Conservation (phyloP, 495 filamentous ascomycete species). For the Aspergillus cavernicola region DNA sequence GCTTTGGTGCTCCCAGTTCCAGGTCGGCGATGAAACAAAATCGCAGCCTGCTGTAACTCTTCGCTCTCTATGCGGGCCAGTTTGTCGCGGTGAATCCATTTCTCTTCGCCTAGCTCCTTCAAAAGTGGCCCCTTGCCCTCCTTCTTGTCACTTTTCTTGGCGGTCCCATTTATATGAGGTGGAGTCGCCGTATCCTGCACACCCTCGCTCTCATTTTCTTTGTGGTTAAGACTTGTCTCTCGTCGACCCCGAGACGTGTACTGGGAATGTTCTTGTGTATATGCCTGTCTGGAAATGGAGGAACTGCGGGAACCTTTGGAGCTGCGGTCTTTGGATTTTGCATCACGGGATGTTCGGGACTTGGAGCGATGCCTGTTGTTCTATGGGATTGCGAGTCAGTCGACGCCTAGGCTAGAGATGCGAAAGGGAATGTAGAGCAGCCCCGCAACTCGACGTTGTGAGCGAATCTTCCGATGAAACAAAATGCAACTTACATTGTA, state of each 20-base stretch:
- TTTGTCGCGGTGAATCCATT: slow-evolving; percentile 97
- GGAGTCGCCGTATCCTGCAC: slow-evolving; percentile 30
- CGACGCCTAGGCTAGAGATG: neutral
- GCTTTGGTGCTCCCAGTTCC: slow-evolving; percentile 54
- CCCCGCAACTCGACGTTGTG: too few species aligned
- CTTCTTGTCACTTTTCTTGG: slow-evolving; percentile 16
- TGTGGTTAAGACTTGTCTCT: slow-evolving; percentile 46
- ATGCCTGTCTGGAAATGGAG: slow-evolving; percentile 32
- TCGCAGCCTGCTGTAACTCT: slow-evolving; percentile 85
- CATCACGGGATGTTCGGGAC: slow-evolving; percentile 38
- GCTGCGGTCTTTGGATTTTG: slow-evolving; percentile 33
- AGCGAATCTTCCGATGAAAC: too few species aligned
- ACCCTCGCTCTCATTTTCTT: slow-evolving; percentile 54
- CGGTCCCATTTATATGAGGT: slow-evolving; percentile 15
- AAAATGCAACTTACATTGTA: slow-evolving; percentile 30
- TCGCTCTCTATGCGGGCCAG: slow-evolving; percentile 87
- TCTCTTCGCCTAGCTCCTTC: slow-evolving; percentile 38
- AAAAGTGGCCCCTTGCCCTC: slow-evolving; percentile 9
- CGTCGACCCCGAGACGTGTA: slow-evolving; percentile 34
- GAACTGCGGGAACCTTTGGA: slow-evolving; percentile 42
- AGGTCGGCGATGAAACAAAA: slow-evolving; percentile 59
- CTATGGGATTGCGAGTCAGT: slow-evolving; percentile 18
- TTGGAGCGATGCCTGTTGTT: slow-evolving; percentile 28
- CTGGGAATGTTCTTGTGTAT: slow-evolving; percentile 27
- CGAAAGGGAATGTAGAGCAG: neutral